Percentiles rank a stretch among this genome's conserved stretches.
These are phyloP conservation scores for Bipolaris zeicola DNA, from an alignment of 2,329 filamentous ascomycete species.

Conservation along the genomic window DNA sequence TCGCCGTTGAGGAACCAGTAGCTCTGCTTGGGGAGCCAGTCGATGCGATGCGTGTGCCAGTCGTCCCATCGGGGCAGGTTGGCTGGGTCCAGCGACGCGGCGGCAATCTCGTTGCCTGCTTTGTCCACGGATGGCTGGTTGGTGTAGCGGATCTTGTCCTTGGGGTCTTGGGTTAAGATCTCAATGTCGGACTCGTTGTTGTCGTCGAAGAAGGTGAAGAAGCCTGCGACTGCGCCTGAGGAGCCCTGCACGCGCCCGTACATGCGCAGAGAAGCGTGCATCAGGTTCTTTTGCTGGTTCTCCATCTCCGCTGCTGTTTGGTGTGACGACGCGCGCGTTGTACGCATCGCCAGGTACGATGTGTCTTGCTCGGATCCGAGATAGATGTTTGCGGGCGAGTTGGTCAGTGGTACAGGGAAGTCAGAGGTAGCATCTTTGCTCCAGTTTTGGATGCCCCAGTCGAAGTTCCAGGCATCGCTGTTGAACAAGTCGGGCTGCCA, in stretches of 20 bases:
- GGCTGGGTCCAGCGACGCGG: conserved; percentile 57
- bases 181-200: conserved; percentile 60
- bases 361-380: conserved; percentile 43
- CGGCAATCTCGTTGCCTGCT: conserved; percentile 52
- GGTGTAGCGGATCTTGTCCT: conserved; percentile 58
- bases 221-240: conserved; percentile 56
- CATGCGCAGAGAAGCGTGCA: conserved; percentile 57
- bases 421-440: conserved; percentile 46
- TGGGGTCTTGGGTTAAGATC: conserved; percentile 57
- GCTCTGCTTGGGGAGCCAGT: conserved; percentile 62
- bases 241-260: conserved; percentile 53
- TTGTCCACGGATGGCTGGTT: conserved; percentile 63
- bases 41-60: conserved; percentile 65
- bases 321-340: conserved; percentile 50
- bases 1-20: conserved; percentile 63
- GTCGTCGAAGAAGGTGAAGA: conserved; percentile 61
- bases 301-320: conserved; percentile 58
- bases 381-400: conserved; percentile 56
- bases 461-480: conserved; percentile 43
- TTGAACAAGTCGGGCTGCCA: conserved; percentile 49
- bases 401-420: conserved; percentile 52
- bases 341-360: conserved; percentile 56
- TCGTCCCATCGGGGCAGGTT: conserved; percentile 59
- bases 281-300: conserved; percentile 51
- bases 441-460: conserved; percentile 54